Conservation (phyloP, 331 rosid species). For the Cydonia oblonga region DNA sequence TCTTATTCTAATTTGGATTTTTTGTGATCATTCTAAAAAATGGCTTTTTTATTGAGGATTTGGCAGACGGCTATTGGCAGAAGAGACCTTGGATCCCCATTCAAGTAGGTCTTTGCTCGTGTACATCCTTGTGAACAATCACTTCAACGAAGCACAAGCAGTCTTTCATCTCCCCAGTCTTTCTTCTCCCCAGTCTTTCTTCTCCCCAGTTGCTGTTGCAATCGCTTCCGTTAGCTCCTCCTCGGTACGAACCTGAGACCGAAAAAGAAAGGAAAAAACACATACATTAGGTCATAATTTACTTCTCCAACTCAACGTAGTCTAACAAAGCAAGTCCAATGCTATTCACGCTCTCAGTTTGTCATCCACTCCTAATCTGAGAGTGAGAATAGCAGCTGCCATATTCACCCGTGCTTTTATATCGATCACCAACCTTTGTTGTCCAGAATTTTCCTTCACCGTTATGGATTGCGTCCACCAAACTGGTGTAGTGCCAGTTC, state of each 20-base stretch:
- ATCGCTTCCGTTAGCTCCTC: constrained; percentile 27
- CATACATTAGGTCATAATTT: neutral
- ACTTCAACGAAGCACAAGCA: constrained; percentile 38
- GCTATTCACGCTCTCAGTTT: neutral
- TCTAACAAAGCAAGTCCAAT: neutral
- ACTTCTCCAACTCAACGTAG: neutral
- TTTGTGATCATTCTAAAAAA: neutral
- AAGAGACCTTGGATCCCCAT: constrained; percentile 37
- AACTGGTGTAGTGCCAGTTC: constrained; percentile 41
- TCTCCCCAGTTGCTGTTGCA: constrained; percentile 24
- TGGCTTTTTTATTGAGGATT: constrained; percentile 23
- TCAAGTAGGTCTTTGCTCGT: constrained; percentile 39
- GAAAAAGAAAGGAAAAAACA: neutral
- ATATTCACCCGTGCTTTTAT: neutral
- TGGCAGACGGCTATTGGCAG: constrained; percentile 33
- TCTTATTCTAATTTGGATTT: neutral
- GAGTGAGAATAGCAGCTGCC: neutral
- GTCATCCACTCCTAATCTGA: neutral
- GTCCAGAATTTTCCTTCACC: constrained; percentile 42
- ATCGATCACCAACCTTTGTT: constrained; percentile 7
- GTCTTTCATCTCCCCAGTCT: constrained; percentile 29
- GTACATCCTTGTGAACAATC: constrained; percentile 36
- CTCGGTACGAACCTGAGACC: constrained; percentile 18
- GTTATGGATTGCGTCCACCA: constrained; percentile 40
- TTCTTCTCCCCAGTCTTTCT: constrained; percentile 32